A percentile compares a stretch with the other conserved stretches of the same genome.
Conservation (phyloP, 148 eudicot species). For the Rhododendron simsii region DNA sequence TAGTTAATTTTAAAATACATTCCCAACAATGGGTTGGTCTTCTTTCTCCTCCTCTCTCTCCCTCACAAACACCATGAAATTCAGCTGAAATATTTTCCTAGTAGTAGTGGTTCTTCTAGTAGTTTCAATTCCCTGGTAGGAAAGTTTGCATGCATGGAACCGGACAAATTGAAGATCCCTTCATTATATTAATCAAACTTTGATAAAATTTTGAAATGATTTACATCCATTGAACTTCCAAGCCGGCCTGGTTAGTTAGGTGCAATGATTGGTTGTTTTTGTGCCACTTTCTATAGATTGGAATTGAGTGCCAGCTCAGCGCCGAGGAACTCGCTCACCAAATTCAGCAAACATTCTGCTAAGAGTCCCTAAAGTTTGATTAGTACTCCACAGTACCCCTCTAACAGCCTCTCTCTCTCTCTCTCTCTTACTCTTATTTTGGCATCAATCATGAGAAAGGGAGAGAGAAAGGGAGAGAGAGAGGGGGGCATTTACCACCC, state of each 20-base stretch:
- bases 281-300: slow-evolving; percentile 40
- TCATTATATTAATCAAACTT: not conserved
- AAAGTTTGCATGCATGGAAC: not conserved
- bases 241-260: not conserved
- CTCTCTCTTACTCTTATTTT: not conserved
- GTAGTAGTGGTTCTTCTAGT: not conserved
- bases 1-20: too few species aligned
- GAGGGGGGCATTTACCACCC: not conserved
- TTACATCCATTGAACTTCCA: not conserved
- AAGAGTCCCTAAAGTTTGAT: not conserved
- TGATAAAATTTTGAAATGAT: not conserved
- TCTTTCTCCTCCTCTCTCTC: not conserved
- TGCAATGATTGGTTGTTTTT: not conserved
- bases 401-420: slow-evolving; percentile 2
- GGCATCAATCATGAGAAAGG: not conserved
- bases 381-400: not conserved
- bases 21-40: too few species aligned
- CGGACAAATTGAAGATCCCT: not conserved
- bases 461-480: not conserved
- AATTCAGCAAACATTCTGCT: slow-evolving; percentile 85
- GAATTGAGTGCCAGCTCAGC: slow-evolving; percentile 88
- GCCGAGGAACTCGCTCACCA: slow-evolving; percentile 89
- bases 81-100: not conserved
- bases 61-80: not conserved
- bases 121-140: not conserved